These are phyloP conservation scores for Carex parvula DNA, from an alignment of 176 grass and related monocot genomes.

Conservation along the genomic window DNA sequence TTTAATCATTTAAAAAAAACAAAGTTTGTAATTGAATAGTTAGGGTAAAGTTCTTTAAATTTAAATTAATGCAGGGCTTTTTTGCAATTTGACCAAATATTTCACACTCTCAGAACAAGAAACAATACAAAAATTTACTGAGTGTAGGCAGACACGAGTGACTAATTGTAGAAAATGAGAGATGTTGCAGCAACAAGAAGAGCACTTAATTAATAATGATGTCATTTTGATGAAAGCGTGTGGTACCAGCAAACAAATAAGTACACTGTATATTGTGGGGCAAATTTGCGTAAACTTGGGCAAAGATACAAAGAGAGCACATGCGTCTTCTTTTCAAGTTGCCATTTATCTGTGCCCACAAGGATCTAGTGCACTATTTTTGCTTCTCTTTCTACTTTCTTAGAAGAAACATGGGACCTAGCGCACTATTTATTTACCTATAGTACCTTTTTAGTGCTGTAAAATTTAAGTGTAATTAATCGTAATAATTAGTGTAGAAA, in stretches of 20 bases:
- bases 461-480: neutral
- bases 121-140: neutral
- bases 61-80: too few species aligned
- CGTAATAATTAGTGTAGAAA: neutral
- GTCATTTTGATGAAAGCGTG: constrained; percentile 4
- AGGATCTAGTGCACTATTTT: constrained; percentile 12
- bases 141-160: neutral
- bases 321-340: constrained; percentile 27
- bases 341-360: constrained; percentile 10
- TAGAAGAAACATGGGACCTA: neutral
- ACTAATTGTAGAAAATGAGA: neutral
- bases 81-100: neutral
- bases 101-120: neutral
- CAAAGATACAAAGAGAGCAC: constrained; percentile 10
- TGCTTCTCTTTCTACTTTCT: neutral
- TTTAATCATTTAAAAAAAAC: neutral
- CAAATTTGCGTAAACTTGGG: neutral
- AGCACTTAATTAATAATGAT: neutral
- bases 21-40: neutral
- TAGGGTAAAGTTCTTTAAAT: neutral
- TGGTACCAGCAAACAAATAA: constrained; percentile 13
- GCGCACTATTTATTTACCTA: too few species aligned
- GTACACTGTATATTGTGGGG: constrained; percentile 8
- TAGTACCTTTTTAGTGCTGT: neutral
- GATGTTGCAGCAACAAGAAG: neutral